phyloP scores from a whole-genome alignment of 352 stramenopile genomes.

The Phytophthora cactorum region DNA sequence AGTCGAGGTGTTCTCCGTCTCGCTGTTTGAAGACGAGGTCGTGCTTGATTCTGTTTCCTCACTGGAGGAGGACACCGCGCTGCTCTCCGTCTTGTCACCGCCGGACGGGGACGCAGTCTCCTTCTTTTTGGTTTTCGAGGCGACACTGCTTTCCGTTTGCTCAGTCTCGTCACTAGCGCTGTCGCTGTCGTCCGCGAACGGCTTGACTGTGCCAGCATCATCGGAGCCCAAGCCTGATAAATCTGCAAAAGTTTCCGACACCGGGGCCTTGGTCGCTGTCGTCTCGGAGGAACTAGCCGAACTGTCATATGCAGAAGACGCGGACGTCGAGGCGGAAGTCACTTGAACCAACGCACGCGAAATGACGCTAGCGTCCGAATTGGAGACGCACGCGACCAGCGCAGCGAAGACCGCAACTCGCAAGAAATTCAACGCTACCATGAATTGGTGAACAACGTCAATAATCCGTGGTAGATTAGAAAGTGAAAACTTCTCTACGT shows the following conservation, averaged over 20 bases:
- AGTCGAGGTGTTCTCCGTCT: conserved; percentile 3
- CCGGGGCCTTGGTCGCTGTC: conserved; percentile 12
- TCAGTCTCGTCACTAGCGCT: conserved; percentile 16
- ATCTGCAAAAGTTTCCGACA: conserved; percentile 28
- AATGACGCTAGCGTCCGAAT: conserved; percentile 13
- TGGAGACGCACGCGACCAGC: conserved; percentile 23
- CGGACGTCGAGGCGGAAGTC: conserved; percentile 5
- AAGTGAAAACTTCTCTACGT: conserved; percentile 13
- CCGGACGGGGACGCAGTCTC: neutral
- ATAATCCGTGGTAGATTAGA: conserved; percentile 16
- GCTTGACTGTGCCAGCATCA: conserved; percentile 25
- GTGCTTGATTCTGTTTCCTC: neutral
- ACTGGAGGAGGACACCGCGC: too few species aligned
- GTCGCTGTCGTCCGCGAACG: conserved; percentile 10
- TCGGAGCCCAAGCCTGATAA: conserved; percentile 16
- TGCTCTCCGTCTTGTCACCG: conserved; percentile 8
- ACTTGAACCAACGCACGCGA: conserved; percentile 16
- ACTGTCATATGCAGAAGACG: conserved; percentile 5
- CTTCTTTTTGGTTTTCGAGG: conserved; percentile 16
- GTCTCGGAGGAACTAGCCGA: conserved; percentile 3
- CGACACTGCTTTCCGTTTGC: conserved; percentile 15
- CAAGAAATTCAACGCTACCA: conserved; percentile 27
- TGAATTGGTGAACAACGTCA: conserved; percentile 5
- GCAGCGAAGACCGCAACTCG: conserved; percentile 18
- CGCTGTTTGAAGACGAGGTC: neutral